phyloP scores from a whole-genome alignment of 2,329 filamentous ascomycete genomes.

The Elsinoe necatrix region DNA sequence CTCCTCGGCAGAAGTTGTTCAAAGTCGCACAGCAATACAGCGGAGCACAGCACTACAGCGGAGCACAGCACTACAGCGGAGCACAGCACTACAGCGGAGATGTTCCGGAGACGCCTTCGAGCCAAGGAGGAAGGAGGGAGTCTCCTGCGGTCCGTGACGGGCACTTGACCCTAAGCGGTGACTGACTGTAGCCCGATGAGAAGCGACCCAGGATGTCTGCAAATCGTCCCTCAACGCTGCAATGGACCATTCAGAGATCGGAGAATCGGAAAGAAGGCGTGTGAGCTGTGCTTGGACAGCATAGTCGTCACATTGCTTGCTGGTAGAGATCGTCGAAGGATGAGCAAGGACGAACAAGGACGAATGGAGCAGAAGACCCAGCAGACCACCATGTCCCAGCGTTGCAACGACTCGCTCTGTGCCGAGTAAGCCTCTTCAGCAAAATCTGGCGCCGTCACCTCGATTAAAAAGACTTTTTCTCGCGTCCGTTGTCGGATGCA shows the following conservation, averaged over 20 bases:
- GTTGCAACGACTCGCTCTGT: not conserved
- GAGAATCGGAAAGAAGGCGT: not conserved
- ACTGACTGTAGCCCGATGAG: not conserved
- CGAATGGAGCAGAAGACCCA: not conserved
- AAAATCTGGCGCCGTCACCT: not conserved
- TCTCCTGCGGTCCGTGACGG: not conserved
- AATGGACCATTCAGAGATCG: not conserved
- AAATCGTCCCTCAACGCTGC: too few species aligned
- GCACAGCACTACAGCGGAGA: not conserved
- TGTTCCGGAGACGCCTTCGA: not conserved
- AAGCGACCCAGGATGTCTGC: not conserved
- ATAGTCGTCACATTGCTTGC: not conserved
- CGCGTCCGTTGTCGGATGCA: conserved; percentile 9
- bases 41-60: too few species aligned
- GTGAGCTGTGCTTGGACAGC: not conserved
- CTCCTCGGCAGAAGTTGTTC: too few species aligned
- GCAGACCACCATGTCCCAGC: not conserved
- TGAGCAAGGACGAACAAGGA: not conserved
- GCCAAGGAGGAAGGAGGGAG: conserved; percentile 1
- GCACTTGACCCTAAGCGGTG: not conserved
- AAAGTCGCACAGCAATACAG: too few species aligned
- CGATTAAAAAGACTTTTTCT: not conserved
- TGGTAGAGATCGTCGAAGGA: not conserved
- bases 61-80: too few species aligned
- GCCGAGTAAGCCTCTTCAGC: not conserved